phyloP scores from a whole-genome alignment of 2,329 filamentous ascomycete genomes.

The Pyrenochaeta sp. region DNA sequence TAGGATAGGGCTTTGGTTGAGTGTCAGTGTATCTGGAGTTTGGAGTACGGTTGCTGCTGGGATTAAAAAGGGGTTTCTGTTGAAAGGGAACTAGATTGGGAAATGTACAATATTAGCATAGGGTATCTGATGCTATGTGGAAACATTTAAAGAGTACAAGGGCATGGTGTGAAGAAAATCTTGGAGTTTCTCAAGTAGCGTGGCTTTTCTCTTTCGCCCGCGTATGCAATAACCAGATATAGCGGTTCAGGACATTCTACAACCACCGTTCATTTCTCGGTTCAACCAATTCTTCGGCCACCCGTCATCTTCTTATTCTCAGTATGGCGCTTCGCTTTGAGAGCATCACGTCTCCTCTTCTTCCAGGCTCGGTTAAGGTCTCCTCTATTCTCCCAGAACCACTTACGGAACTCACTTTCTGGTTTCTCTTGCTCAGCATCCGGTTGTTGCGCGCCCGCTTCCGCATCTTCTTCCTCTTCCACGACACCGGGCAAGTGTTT shows the following conservation, averaged over 20 bases:
- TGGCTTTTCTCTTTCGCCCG: too few relatives aligned
- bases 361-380: conserved; percentile 60
- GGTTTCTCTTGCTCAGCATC: conserved; percentile 39
- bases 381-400: conserved; percentile 64
- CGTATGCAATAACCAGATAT: too few relatives aligned
- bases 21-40: not conserved
- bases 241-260: too few relatives aligned
- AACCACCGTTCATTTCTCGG: too few relatives aligned
- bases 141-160: too few relatives aligned
- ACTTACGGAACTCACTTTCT: conserved; percentile 67
- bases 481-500: conserved; percentile 15
- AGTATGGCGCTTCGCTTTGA: conserved; percentile 66
- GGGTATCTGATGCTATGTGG: conserved; percentile 1
- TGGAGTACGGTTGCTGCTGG: too few relatives aligned
- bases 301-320: conserved; percentile 62
- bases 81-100: too few relatives aligned
- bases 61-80: not conserved
- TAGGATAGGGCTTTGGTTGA: not conserved
- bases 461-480: conserved; percentile 20
- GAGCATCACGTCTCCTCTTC: conserved; percentile 64
- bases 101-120: too few relatives aligned
- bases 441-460: conserved; percentile 9
- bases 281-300: conserved; percentile 12
- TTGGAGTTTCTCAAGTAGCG: too few relatives aligned
- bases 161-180: too few relatives aligned